Evolutionary conservation across 192 early-diverging fungal genomes (phyloP), one percentile per base, ranked within the genome.

Genomic region (Backusella westeae): DNA sequence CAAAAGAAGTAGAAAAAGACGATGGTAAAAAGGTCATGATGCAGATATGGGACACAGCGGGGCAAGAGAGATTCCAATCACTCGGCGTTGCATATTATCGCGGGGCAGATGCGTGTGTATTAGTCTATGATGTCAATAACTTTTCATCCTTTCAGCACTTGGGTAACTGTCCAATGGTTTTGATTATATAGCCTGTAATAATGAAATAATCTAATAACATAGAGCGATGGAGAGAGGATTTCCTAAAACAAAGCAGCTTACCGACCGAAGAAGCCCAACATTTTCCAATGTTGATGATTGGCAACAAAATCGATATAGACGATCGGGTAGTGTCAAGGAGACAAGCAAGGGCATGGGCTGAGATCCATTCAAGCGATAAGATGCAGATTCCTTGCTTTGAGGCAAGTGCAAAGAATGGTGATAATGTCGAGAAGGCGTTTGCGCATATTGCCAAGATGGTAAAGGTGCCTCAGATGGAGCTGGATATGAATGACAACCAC

Each of bases 261-360:
- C 82, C 82, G 7, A 90, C 90, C 23, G 82, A 90, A 36, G 93
- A 97, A 73, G 94, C 94, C 6, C 91, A 93, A 65, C 93, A 94
- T 82, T 99, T 99, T 80, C 97, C 97, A n/a, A 95, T 99, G 80
- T 91, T 99, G 26, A 89, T 99, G n/a, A 79, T 99, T 7, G 97
- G 97, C 23, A 99, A 99, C 86, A 99, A 99, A 86, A 90, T 99
- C 52, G 97, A 99, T 77, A 84, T 99, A 78, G 95, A 97, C 80
- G 94, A 97, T 75, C 82, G 94, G 29, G 91, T 94, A 71, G 94
- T 95, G 8, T 81, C 86, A 23, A 71, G 78, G 63, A 74, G 82
- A 73, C 80, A 89, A 87, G 86, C 83, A 52, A 67, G 86, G 83
- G 86, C 94, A 91, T 80, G 91, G 89, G 85, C 90, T 87, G 81